Evolutionary conservation across 306 rosid genomes (phyloP).

Genomic region (Rosa rugosa): DNA sequence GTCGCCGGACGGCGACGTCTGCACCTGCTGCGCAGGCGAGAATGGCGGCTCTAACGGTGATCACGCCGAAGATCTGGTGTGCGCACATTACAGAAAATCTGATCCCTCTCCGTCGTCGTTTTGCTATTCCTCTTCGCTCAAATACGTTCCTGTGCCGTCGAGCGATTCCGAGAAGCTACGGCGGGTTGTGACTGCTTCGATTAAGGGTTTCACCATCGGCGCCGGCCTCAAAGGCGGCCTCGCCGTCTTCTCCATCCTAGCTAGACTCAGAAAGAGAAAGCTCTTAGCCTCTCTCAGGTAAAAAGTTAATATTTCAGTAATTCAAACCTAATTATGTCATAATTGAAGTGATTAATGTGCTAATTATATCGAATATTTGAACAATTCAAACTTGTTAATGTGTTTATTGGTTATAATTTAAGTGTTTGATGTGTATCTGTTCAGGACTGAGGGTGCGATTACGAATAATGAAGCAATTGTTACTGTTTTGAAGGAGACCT

Average conservation of each 20-base stretch:
- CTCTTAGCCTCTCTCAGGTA: slow-evolving; percentile 55
- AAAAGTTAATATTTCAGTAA: not conserved
- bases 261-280: slow-evolving; percentile 62
- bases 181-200: slow-evolving; percentile 60
- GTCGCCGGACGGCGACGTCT: slow-evolving; percentile 43
- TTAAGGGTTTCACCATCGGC: slow-evolving; percentile 86
- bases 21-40: slow-evolving; percentile 25
- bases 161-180: slow-evolving; percentile 61
- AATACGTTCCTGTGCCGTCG: slow-evolving; percentile 33
- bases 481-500: slow-evolving; percentile 72
- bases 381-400: not conserved
- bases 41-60: slow-evolving; percentile 25
- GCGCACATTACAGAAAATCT: slow-evolving; percentile 35
- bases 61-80: slow-evolving; percentile 21
- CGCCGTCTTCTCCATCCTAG: slow-evolving; percentile 82
- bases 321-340: not conserved
- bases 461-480: slow-evolving; percentile 68
- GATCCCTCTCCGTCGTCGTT: slow-evolving; percentile 33
- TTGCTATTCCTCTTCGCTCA: slow-evolving; percentile 22
- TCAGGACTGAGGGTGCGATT: slow-evolving; percentile 57
- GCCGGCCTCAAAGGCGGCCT: too few species aligned
- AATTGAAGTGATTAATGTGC: not conserved
- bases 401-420: not conserved
- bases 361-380: not conserved
- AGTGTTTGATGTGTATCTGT: not conserved